Percentiles rank a stretch among this genome's conserved stretches.
phyloP scores from a whole-genome alignment of 2,329 filamentous ascomycete species.

The Geosmithia morbida region DNA sequence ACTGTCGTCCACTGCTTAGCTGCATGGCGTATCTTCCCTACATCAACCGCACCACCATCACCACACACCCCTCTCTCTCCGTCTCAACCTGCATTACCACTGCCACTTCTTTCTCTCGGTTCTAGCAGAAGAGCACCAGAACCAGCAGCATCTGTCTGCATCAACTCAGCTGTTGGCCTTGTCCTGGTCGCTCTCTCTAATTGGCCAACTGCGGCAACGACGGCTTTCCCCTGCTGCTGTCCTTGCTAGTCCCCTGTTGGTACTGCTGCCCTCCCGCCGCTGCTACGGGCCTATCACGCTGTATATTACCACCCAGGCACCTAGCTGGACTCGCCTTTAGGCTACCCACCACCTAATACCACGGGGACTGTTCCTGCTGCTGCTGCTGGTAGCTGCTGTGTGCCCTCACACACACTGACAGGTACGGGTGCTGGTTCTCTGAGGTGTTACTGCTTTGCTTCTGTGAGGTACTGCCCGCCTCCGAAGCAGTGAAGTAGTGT shows the following conservation, averaged over 20 bases:
- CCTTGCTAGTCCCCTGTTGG: not conserved
- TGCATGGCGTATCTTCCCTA: constrained; percentile 1
- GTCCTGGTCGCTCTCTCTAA: not conserved
- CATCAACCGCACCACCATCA: not conserved
- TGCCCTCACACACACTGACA: not conserved
- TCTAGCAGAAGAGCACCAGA: not conserved
- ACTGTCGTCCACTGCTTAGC: not conserved
- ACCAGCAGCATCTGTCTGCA: not conserved
- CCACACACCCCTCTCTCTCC: constrained; percentile 1
- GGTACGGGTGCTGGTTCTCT: too few relatives aligned
- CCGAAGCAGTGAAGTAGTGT: too few relatives aligned
- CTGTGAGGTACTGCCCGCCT: too few relatives aligned
- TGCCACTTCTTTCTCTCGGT: not conserved
- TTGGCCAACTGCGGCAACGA: not conserved
- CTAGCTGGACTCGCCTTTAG: not conserved
- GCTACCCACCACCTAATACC: not conserved
- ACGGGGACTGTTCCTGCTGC: too few relatives aligned
- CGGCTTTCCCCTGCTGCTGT: not conserved
- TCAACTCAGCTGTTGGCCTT: not conserved
- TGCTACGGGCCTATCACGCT: not conserved
- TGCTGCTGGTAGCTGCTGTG: not conserved
- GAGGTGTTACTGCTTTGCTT: too few relatives aligned
- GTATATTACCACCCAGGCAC: not conserved
- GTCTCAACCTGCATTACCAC: constrained; percentile 4
- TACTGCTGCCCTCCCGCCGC: not conserved